These are phyloP conservation scores for Phyllosticta citriasiana DNA, from an alignment of 2,329 filamentous ascomycete species.

Conservation along the genomic window DNA sequence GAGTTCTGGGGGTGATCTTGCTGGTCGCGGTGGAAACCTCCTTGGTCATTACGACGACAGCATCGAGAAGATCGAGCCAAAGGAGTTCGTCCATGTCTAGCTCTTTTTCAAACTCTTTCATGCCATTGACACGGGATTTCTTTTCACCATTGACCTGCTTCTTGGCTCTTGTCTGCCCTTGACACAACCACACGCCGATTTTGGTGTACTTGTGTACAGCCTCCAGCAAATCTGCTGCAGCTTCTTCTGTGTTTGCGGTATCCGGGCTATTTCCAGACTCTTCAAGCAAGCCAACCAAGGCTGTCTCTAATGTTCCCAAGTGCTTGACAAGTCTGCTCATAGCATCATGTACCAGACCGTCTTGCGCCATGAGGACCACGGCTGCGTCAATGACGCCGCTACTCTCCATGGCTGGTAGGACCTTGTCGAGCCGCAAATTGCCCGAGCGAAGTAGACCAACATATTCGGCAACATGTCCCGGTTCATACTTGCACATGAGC, in stretches of 20 bases:
- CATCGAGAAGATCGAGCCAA: conserved; percentile 57
- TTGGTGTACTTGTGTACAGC: conserved; percentile 81
- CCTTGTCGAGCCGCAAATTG: conserved; percentile 66
- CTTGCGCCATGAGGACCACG: conserved; percentile 78
- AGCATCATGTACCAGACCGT: conserved; percentile 71
- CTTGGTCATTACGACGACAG: conserved; percentile 46
- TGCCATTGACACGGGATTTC: conserved; percentile 19
- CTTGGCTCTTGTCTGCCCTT: conserved; percentile 63
- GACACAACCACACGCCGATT: conserved; percentile 92
- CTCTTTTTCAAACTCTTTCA: conserved; percentile 41
- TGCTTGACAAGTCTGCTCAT: conserved; percentile 81
- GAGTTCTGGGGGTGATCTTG: conserved; percentile 18
- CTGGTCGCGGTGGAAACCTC: conserved; percentile 40
- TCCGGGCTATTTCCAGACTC: conserved; percentile 49
- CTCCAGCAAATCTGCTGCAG: conserved; percentile 63
- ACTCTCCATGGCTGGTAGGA: conserved; percentile 81
- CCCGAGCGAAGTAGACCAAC: conserved; percentile 65
- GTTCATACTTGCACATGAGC: conserved; percentile 81
- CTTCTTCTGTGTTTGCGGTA: conserved; percentile 49
- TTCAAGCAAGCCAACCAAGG: conserved; percentile 63
- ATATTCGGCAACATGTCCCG: conserved; percentile 75
- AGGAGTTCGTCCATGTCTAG: conserved; percentile 52
- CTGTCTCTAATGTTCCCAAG: conserved; percentile 66
- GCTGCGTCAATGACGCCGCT: conserved; percentile 87
- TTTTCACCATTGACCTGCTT: conserved; percentile 5